Conservation (phyloP, 495 filamentous ascomycete genomes). For the Staphylotrichum tortipilum region DNA sequence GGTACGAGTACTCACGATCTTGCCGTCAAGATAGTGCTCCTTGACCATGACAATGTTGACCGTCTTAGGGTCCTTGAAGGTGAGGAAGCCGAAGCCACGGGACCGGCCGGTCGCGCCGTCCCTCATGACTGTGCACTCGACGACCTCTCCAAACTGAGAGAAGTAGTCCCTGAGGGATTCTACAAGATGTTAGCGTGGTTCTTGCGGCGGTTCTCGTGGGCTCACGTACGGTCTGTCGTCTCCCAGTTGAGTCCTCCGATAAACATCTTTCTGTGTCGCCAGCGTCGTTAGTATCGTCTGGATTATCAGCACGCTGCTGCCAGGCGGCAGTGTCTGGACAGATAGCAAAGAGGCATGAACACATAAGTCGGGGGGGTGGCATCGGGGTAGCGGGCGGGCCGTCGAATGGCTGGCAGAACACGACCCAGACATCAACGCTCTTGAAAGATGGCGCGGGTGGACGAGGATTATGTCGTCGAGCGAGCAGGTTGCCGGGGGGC, state of each 20-base stretch:
- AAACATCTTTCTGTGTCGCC: constrained; percentile 81
- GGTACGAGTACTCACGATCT: constrained; percentile 66
- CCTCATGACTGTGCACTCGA: constrained; percentile 97
- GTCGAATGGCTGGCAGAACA: neutral
- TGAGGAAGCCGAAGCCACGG: constrained; percentile 93
- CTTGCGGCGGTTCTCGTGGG: neutral
- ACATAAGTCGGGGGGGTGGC: neutral
- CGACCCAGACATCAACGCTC: too few species aligned
- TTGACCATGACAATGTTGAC: constrained; percentile 99
- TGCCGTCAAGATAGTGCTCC: constrained; percentile 95
- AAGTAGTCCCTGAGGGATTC: constrained; percentile 98
- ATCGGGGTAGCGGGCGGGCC: neutral
- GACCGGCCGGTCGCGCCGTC: constrained; percentile 91
- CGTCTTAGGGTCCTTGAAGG: constrained; percentile 92
- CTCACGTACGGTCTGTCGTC: constrained; percentile 84
- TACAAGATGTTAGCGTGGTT: constrained; percentile 25
- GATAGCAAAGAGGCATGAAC: neutral
- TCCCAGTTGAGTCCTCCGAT: constrained; percentile 99
- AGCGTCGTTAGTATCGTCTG: constrained; percentile 26
- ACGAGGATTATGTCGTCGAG: too few species aligned
- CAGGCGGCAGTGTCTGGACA: too few species aligned
- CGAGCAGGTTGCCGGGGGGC: neutral
- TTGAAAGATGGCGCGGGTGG: too few species aligned
- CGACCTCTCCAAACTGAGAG: constrained; percentile 93
- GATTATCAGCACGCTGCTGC: too few species aligned